Conservation (phyloP, 2,329 filamentous ascomycete species). For the Exserohilum turcica region DNA sequence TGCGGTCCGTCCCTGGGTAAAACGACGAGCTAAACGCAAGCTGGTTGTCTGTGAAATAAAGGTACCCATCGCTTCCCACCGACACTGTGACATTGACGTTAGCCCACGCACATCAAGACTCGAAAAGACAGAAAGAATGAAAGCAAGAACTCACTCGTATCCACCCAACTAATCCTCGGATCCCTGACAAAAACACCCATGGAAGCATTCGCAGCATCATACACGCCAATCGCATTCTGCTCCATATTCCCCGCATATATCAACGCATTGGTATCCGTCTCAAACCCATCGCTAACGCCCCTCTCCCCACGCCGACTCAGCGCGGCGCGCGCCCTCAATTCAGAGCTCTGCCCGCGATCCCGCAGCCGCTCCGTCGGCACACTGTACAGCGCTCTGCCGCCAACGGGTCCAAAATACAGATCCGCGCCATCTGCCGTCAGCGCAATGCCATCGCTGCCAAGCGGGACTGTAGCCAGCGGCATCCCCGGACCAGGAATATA, state of each 20-base stretch:
- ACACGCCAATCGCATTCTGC: conserved; percentile 48
- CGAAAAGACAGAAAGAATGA: background rate
- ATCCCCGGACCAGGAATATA: conserved; percentile 43
- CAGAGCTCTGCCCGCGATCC: conserved; percentile 46
- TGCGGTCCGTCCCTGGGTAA: conserved; percentile 51
- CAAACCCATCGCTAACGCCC: conserved; percentile 58
- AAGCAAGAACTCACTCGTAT: conserved; percentile 48
- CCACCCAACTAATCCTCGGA: conserved; percentile 56
- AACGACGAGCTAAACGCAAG: conserved; percentile 46
- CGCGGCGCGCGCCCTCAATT: conserved; percentile 52
- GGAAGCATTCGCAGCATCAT: conserved; percentile 54
- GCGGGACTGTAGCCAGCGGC: conserved; percentile 48
- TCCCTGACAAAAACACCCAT: conserved; percentile 53
- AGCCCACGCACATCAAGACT: background rate
- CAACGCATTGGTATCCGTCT: conserved; percentile 57
- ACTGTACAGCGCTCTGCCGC: conserved; percentile 52
- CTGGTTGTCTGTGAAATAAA: conserved; percentile 62
- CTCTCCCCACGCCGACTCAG: conserved; percentile 54
- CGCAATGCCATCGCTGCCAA: conserved; percentile 59
- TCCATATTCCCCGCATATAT: conserved; percentile 59
- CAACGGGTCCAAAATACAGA: conserved; percentile 55
- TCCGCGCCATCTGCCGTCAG: conserved; percentile 56
- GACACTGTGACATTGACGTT: conserved; percentile 33
- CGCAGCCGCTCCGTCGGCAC: conserved; percentile 53
- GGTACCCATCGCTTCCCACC: conserved; percentile 53